Evolutionary conservation across 1,284 basidiomycete genomes (phyloP).

Genomic region (Leccinum solheimii): DNA sequence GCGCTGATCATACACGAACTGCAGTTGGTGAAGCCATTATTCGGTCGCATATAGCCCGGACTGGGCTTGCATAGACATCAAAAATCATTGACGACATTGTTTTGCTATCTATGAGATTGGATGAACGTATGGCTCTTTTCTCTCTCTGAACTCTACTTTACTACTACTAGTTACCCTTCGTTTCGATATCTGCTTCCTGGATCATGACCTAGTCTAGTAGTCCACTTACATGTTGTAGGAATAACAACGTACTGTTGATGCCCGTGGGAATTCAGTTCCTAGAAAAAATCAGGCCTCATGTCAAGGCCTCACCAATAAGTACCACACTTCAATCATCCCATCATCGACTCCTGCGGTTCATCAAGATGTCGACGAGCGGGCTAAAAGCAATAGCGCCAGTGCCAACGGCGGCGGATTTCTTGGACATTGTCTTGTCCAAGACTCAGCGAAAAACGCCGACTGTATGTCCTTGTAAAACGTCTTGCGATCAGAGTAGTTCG

Average conservation of each 20-base stretch:
- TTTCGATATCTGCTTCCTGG: conserved; percentile 31
- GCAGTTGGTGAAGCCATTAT: conserved; percentile 66
- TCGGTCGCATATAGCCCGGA: conserved; percentile 55
- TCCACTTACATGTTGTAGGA: conserved; percentile 23
- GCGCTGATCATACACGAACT: conserved; percentile 8
- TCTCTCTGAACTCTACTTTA: conserved; percentile 20
- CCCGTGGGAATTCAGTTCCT: conserved; percentile 18
- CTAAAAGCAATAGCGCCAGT: conserved; percentile 97
- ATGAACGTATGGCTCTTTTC: conserved; percentile 12
- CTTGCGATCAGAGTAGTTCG: conserved; percentile 1
- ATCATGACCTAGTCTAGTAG: conserved; percentile 28
- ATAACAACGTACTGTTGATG: conserved; percentile 9
- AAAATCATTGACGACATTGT: neutral
- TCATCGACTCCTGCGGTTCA: neutral
- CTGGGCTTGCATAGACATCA: conserved; percentile 46
- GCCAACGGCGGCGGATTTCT: conserved; percentile 91
- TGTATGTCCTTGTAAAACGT: conserved; percentile 43
- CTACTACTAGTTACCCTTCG: conserved; percentile 31
- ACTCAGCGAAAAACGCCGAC: conserved; percentile 98
- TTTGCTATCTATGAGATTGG: conserved; percentile 12
- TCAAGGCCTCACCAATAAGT: neutral
- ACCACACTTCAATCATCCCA: neutral
- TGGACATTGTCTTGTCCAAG: conserved; percentile 93
- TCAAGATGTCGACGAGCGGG: conserved; percentile 79
- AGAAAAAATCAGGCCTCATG: conserved; percentile 13